Conservation (phyloP, 2,329 filamentous ascomycete species). For the Cytospora leucostoma region DNA sequence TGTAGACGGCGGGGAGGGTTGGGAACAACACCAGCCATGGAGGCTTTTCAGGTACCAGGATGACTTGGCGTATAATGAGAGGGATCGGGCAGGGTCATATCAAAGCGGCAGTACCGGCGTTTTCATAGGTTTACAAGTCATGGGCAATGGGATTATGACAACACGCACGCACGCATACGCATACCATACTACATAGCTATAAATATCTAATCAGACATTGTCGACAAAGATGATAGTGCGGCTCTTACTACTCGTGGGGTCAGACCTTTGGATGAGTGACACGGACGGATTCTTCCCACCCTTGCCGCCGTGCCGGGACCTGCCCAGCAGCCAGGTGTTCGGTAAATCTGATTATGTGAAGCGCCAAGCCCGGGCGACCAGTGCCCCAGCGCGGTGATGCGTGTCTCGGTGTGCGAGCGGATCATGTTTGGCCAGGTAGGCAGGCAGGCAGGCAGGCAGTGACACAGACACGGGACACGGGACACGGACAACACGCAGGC, state of each 20-base stretch:
- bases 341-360: too few species aligned
- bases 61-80: not conserved
- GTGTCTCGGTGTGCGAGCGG: too few species aligned
- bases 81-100: not conserved
- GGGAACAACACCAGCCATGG: not conserved
- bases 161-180: not conserved
- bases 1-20: not conserved
- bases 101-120: not conserved
- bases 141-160: not conserved
- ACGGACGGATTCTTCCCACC: too few species aligned
- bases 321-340: too few species aligned
- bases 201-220: too few species aligned
- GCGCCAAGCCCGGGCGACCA: too few species aligned
- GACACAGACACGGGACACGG: not conserved
- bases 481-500: slow-evolving; percentile 2
- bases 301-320: too few species aligned
- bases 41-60: not conserved
- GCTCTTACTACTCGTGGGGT: too few species aligned
- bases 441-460: not conserved
- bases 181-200: not conserved
- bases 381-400: too few species aligned
- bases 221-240: too few species aligned
- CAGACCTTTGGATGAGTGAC: too few species aligned
- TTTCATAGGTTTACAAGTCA: not conserved
- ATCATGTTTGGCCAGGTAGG: too few species aligned